Conservation (phyloP, 2,329 filamentous ascomycete genomes). For the Fusarium armeniacum region DNA sequence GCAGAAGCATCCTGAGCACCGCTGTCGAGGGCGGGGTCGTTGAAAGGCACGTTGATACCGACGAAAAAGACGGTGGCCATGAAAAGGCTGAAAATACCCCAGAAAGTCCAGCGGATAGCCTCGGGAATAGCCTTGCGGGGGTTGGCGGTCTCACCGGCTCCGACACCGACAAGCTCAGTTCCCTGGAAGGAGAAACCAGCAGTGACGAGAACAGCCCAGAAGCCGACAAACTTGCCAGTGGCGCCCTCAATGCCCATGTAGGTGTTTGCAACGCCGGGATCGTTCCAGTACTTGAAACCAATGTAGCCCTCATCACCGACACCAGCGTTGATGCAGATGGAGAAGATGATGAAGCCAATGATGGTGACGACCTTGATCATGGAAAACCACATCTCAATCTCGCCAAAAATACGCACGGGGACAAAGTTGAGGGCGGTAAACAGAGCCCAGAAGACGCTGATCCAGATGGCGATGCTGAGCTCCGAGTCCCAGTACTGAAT, state of each 20-base stretch:
- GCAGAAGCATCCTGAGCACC: constrained; percentile 70
- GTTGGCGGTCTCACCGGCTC: constrained; percentile 82
- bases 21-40: constrained; percentile 67
- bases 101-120: constrained; percentile 82
- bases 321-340: constrained; percentile 80
- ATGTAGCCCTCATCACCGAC: constrained; percentile 78
- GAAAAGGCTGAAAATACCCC: constrained; percentile 79
- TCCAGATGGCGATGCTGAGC: constrained; percentile 78
- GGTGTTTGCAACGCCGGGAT: constrained; percentile 76
- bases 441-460: constrained; percentile 78
- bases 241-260: constrained; percentile 67
- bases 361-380: constrained; percentile 83
- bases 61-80: constrained; percentile 76
- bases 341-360: constrained; percentile 81
- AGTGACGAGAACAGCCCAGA: constrained; percentile 77
- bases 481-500: constrained; percentile 79
- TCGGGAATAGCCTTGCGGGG: constrained; percentile 79
- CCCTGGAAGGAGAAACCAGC: constrained; percentile 80
- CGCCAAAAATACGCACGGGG: constrained; percentile 79
- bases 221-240: constrained; percentile 74
- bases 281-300: constrained; percentile 79
- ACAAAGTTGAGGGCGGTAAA: constrained; percentile 79
- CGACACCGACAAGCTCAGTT: constrained; percentile 81
- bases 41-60: constrained; percentile 77
- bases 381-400: constrained; percentile 84